Conservation (phyloP, 257 asterid species). For the Datura wrightii region DNA sequence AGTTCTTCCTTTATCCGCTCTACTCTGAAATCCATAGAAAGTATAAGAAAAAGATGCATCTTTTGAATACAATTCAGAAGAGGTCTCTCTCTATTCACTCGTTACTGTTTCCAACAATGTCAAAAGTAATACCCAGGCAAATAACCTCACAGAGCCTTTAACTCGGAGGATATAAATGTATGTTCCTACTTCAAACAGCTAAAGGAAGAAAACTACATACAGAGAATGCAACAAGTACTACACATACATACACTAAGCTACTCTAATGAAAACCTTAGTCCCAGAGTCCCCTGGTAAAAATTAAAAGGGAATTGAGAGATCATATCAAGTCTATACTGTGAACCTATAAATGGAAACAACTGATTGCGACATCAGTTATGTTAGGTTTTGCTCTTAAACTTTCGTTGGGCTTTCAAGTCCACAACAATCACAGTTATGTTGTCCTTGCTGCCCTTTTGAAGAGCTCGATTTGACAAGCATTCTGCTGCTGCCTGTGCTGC, state of each 20-base stretch:
- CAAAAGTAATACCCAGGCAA: slow-evolving; percentile 30
- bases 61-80: slow-evolving; percentile 3
- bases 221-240: slow-evolving; percentile 27
- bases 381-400: slow-evolving; percentile 62
- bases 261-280: slow-evolving; percentile 34
- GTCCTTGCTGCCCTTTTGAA: slow-evolving; percentile 93
- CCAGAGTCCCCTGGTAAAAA: slow-evolving; percentile 47
- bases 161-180: slow-evolving; percentile 40
- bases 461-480: slow-evolving; percentile 76
- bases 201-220: slow-evolving; percentile 29
- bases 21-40: not conserved
- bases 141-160: slow-evolving; percentile 51
- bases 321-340: slow-evolving; percentile 33
- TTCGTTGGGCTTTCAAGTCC: slow-evolving; percentile 81
- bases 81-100: not conserved
- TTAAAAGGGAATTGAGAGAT: slow-evolving; percentile 40
- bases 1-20: not conserved
- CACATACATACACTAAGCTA: slow-evolving; percentile 29
- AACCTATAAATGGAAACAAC: slow-evolving; percentile 32
- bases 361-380: slow-evolving; percentile 24
- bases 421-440: slow-evolving; percentile 78
- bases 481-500: slow-evolving; percentile 97
- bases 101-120: slow-evolving; percentile 15
- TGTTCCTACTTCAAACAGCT: slow-evolving; percentile 48
- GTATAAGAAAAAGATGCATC: not conserved